These are phyloP conservation scores for Neltuma alba DNA, from an alignment of 306 rosid species.

Conservation along the genomic window DNA sequence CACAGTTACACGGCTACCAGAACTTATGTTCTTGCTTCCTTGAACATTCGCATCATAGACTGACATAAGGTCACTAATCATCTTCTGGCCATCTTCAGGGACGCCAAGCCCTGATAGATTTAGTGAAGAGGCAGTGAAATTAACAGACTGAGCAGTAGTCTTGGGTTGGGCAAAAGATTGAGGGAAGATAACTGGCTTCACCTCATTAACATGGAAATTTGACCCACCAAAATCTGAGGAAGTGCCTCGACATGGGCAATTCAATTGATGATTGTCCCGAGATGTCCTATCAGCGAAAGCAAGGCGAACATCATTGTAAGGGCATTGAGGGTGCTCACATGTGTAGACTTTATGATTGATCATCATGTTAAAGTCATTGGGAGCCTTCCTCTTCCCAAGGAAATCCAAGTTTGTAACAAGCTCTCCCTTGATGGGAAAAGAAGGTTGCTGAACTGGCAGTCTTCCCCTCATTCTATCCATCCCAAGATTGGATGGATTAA, in stretches of 20 bases:
- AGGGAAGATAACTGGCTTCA: conserved; percentile 57
- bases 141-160: conserved; percentile 40
- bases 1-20: conserved; percentile 20
- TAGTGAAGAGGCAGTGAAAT: conserved; percentile 42
- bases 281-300: conserved; percentile 57
- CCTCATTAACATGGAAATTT: conserved; percentile 60
- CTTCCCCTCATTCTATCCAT: conserved; percentile 52
- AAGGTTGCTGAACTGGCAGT: conserved; percentile 41
- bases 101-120: conserved; percentile 61
- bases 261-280: conserved; percentile 67
- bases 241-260: conserved; percentile 47
- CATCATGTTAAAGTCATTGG: conserved; percentile 47
- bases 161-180: conserved; percentile 55
- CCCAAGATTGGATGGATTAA: conserved; percentile 47
- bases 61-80: conserved; percentile 61
- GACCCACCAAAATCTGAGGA: conserved; percentile 49
- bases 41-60: conserved; percentile 57
- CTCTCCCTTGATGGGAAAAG: conserved; percentile 59
- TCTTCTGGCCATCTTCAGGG: conserved; percentile 65
- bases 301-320: conserved; percentile 50
- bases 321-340: conserved; percentile 57
- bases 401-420: conserved; percentile 52
- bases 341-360: conserved; percentile 54
- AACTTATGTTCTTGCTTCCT: conserved; percentile 40
- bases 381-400: conserved; percentile 55